Evolutionary conservation across 1,139 yeast species (phyloP).

Genomic region (Geotrichum citri-aurantii): DNA sequence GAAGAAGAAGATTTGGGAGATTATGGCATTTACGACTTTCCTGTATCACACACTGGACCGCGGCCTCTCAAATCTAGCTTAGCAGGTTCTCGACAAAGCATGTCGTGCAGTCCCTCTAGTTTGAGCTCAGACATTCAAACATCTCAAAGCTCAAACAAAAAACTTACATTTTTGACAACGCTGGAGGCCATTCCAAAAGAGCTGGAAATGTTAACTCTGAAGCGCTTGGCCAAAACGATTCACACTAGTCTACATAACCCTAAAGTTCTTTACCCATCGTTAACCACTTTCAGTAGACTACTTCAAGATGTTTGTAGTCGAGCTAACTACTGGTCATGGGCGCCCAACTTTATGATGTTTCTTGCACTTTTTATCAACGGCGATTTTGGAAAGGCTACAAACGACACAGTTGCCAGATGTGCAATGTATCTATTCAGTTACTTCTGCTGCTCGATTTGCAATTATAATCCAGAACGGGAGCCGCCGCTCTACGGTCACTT

Average conservation of each 20-base stretch:
- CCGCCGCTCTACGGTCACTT: conserved; percentile 4
- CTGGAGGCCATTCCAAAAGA: conserved; percentile 12
- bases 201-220: conserved; percentile 6
- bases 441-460: conserved; percentile 12
- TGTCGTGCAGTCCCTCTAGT: neutral
- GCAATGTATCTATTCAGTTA: conserved; percentile 7
- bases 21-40: neutral
- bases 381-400: neutral
- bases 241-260: neutral
- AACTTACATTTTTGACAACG: conserved; percentile 8
- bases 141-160: neutral
- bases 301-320: conserved; percentile 7
- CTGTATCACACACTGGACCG: neutral
- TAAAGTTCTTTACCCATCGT: neutral
- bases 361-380: conserved; percentile 9
- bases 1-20: neutral
- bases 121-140: conserved; percentile 1
- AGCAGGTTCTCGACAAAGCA: neutral
- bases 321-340: conserved; percentile 17
- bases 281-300: neutral
- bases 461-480: conserved; percentile 11
- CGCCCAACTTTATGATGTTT: conserved; percentile 13
- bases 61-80: neutral
- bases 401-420: neutral
- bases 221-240: conserved; percentile 4